Evolutionary conservation across 2,329 filamentous ascomycete genomes (phyloP), one percentile per base, ranked within the genome.

Genomic region (Pseudocercospora macadamiae): DNA sequence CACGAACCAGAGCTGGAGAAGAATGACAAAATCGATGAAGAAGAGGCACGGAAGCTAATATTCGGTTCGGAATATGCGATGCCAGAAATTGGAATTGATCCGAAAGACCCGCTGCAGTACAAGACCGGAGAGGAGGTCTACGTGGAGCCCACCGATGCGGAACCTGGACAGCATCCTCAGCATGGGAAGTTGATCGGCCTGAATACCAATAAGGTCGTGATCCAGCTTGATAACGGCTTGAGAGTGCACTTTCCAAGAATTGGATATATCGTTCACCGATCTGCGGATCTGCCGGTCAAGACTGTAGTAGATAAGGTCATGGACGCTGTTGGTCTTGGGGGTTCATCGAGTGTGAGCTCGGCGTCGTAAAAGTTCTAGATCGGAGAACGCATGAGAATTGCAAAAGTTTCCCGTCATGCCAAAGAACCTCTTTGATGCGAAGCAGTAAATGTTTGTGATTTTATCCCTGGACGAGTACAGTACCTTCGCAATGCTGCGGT

Each of bases 161-260:
- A 59, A 37, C 64, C 64, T 6, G 65, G 62, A 7, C 57, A 62
- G 14, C 51, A 59, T 56, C 65, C 64, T 49, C 63, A 65, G 37
- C 51, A 59, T 9, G 65, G 66, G 5, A 63, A 57, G 47, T 54
- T 68, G 10, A 37, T 65, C 3, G 66, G 64, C 2, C 56, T 64
- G 8, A 63, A 57, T 30, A 45, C 47, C n/a, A 53, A 65, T 23
- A 66, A 68, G 51, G 51, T 68, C 9, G 64, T 70, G 26, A 48
- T 71, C 19, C 63, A 67, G 44, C 52, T 70, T 23, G 68, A 65
- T 18, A 64, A 66, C 57, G 66, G 65, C 6, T 53, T 71, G 30
- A 59, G 61, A 0, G 26, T 75, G 18, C 75, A 77, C 44, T 76
- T 76, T 57, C 75, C 75, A 0, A 65, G 72, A 9, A 72, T 73